These are phyloP conservation scores for Rhizopogon vesiculosus DNA, from an alignment of 768 basidiomycete genomes.

Conservation along the genomic window DNA sequence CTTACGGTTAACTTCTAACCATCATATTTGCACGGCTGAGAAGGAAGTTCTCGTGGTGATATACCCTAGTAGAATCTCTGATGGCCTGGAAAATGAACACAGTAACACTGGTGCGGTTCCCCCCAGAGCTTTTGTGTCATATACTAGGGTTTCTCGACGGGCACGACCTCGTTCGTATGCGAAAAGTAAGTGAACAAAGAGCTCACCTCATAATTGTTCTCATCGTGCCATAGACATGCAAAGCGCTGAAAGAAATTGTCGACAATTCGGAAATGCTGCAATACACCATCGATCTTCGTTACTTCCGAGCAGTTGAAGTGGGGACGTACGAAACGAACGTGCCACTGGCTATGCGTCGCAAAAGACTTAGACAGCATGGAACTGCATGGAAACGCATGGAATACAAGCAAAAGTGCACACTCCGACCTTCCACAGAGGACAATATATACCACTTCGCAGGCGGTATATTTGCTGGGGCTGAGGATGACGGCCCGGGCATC, in stretches of 20 bases:
- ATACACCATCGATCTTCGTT: conserved; percentile 43
- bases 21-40: no score
- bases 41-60: neutral
- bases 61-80: neutral
- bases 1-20: no score
- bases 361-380: conserved; percentile 38
- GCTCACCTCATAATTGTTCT: neutral
- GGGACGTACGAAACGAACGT: conserved; percentile 13
- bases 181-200: conserved; percentile 17
- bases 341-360: conserved; percentile 36
- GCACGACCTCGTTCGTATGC: conserved; percentile 31
- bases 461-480: conserved; percentile 43
- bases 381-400: conserved; percentile 42
- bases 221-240: conserved; percentile 29
- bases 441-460: conserved; percentile 39
- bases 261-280: conserved; percentile 37
- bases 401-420: conserved; percentile 31
- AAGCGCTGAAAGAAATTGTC: conserved; percentile 31
- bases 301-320: conserved; percentile 37
- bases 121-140: conserved; percentile 36
- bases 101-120: conserved; percentile 24
- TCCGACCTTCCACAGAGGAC: conserved; percentile 36
- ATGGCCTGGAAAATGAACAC: neutral
- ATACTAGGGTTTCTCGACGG: conserved; percentile 27
- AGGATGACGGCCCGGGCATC: conserved; percentile 20